Evolutionary conservation across 106 monocot genomes (phyloP), one percentile per base, ranked within the genome.

Genomic region (Acorus gramineus): DNA sequence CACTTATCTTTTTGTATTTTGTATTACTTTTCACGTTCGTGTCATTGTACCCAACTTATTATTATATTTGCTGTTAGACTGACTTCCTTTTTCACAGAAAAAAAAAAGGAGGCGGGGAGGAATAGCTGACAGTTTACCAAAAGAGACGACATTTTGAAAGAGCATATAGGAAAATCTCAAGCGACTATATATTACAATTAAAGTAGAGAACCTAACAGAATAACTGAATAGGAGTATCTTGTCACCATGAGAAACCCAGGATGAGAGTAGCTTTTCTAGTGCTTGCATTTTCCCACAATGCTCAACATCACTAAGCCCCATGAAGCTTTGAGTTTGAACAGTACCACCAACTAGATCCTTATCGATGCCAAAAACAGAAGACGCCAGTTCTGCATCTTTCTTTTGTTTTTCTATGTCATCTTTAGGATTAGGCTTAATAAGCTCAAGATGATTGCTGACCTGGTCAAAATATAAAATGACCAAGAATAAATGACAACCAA

Each of bases 221-320:
- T 87, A 96, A 57, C 95, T 96, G 68, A 96, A 96, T 4, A 96
- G 73, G 57, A 96, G 87, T 67, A 96, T 83, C 69, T 96, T 96
- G 75, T 91, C 91, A 7, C 91, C 95, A 54, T 78, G 52, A 47
- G 74, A 67, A 65, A 76, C 70, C 95, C 95, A 90, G 63, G 76
- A 61, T n/a, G 74, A 56, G 13, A 90, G 47, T 49, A 96, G 65
- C 66, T 78, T 87, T 49, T 87, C 87, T 47, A 96, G 66, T 49
- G 90, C 90, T 61, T 76, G 73, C 95, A 96, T 96, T 77, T 96
- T 96, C 5, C 95, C 95, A 78, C 95, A 87, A 66, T 96, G 84
- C 52, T 91, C 85, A 47, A 78, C 83, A 68, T 91, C 90, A 82
- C 87, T 96, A 71, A 96, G 90, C n/a, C 87, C 95, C 87, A 96